Evolutionary conservation across 169 alveolate genomes (phyloP).

Genomic region (Cryptosporidium sp.): DNA sequence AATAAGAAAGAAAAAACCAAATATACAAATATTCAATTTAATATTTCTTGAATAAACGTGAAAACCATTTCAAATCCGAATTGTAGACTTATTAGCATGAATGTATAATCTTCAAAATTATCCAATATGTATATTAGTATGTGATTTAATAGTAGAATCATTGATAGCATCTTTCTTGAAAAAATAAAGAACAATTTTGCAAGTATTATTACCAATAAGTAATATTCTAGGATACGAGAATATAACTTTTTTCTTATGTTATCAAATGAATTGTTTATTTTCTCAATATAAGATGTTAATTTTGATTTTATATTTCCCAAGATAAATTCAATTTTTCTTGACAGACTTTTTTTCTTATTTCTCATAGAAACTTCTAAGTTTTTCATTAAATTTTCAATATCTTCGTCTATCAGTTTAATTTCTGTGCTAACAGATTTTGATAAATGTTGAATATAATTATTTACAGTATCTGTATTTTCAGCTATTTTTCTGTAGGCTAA

Average conservation of each 20-base stretch:
- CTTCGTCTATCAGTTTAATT: neutral
- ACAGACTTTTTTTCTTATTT: neutral
- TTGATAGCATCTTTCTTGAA: slow-evolving; percentile 6
- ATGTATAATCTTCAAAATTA: slow-evolving; percentile 23
- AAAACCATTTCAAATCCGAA: slow-evolving; percentile 29
- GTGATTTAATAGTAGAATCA: neutral
- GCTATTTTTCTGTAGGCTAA: neutral
- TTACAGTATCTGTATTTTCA: neutral
- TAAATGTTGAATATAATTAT: neutral
- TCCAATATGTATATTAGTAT: slow-evolving; percentile 27
- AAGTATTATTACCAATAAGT: slow-evolving; percentile 30
- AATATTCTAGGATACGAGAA: slow-evolving; percentile 9
- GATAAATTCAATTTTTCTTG: neutral
- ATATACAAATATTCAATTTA: neutral
- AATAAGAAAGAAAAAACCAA: neutral
- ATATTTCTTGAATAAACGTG: neutral
- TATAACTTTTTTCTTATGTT: slow-evolving; percentile 16
- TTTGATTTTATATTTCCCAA: neutral
- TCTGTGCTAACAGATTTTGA: neutral
- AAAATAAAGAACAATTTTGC: slow-evolving; percentile 15
- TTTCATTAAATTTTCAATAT: neutral
- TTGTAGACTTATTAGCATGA: slow-evolving; percentile 48
- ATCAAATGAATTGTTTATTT: neutral
- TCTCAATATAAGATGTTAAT: neutral
- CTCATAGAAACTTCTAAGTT: neutral